These are phyloP conservation scores for Stephanodiscus triporus DNA, from an alignment of 108 stramenopile species.

Conservation along the genomic window DNA sequence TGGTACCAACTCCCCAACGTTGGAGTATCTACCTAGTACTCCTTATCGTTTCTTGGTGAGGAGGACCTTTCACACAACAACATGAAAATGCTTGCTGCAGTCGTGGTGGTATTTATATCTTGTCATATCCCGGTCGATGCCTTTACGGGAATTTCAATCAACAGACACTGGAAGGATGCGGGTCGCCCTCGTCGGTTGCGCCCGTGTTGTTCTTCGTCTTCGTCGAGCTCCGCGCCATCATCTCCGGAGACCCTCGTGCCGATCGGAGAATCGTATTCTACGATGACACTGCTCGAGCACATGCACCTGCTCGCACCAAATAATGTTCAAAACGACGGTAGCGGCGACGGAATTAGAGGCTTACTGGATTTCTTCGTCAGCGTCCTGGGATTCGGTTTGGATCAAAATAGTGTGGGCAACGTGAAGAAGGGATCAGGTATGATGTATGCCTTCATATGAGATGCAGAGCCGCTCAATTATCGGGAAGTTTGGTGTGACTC, in stretches of 20 bases:
- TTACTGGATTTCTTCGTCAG: slow-evolving; percentile 53
- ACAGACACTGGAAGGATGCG: not conserved
- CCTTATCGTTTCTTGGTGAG: no score
- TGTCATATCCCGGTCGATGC: not conserved
- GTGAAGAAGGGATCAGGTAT: slow-evolving; percentile 15
- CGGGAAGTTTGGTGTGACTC: not conserved
- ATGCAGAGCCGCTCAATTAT: not conserved
- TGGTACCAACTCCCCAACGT: no score
- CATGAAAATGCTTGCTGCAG: not conserved
- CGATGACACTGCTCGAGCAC: slow-evolving; percentile 18
- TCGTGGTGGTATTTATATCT: not conserved
- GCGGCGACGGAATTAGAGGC: slow-evolving; percentile 3
- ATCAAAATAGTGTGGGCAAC: slow-evolving; percentile 53
- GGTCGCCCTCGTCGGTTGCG: not conserved
- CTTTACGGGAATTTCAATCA: not conserved
- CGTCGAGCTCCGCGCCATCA: not conserved
- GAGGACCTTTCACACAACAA: no score
- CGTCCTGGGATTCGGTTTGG: slow-evolving; percentile 53
- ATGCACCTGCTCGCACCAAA: slow-evolving; percentile 11
- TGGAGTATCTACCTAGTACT: no score
- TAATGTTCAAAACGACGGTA: not conserved
- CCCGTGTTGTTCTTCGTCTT: not conserved
- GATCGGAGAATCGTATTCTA: slow-evolving; percentile 18
- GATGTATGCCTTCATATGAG: not conserved
- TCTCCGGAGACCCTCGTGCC: not conserved